A percentile compares a stretch with the other conserved stretches of the same genome.
Conservation (phyloP, 2,329 filamentous ascomycete species). For the Phialophora expanda region DNA sequence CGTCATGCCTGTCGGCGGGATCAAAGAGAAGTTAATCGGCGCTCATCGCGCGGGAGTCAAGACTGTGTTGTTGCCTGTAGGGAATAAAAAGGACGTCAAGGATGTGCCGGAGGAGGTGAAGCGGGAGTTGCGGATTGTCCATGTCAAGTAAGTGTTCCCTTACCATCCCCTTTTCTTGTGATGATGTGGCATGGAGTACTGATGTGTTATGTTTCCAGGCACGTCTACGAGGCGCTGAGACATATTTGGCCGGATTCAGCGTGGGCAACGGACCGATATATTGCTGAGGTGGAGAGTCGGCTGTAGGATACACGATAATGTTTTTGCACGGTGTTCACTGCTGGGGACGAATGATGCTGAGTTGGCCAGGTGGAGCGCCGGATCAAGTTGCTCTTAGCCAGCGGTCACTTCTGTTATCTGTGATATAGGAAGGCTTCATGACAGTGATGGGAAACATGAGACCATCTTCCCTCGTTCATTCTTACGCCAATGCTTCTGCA, state of each 20-base stretch:
- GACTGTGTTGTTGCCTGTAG: conserved; percentile 83
- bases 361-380: background rate
- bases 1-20: conserved; percentile 92
- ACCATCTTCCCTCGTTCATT: background rate
- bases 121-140: conserved; percentile 83
- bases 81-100: conserved; percentile 89
- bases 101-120: conserved; percentile 90
- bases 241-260: conserved; percentile 88
- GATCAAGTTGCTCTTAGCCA: background rate
- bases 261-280: conserved; percentile 76
- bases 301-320: conserved; percentile 49
- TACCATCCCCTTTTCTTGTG: background rate
- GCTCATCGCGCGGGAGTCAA: conserved; percentile 92
- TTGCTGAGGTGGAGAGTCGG: conserved; percentile 76
- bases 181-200: conserved; percentile 21
- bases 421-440: background rate
- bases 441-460: background rate
- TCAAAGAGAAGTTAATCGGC: conserved; percentile 98
- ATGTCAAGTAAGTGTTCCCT: conserved; percentile 72
- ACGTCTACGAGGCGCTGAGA: conserved; percentile 93
- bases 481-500: background rate
- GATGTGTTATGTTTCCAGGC: conserved; percentile 54
- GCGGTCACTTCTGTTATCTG: background rate
- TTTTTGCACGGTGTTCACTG: background rate
- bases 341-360: background rate